These are phyloP conservation scores for Croton laevigatus DNA, from an alignment of 441 rosid species.

Conservation along the genomic window DNA sequence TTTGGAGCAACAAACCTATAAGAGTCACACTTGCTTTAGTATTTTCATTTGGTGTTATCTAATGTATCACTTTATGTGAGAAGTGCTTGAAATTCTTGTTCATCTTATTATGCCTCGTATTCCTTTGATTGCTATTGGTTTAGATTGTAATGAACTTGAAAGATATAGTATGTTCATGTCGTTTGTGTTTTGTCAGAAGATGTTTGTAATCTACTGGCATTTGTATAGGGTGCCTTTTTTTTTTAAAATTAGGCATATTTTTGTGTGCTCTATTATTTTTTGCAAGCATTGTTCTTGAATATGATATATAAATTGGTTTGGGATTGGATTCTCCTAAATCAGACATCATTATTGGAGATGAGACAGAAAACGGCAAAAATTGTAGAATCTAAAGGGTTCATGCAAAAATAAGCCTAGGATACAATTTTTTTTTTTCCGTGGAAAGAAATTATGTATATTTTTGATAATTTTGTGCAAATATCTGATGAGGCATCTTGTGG, in stretches of 20 bases:
- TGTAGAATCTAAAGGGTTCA: not conserved
- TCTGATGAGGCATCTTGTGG: not conserved
- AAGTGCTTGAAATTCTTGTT: not conserved
- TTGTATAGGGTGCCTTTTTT: not conserved
- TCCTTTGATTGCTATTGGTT: not conserved
- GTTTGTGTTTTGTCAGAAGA: not conserved
- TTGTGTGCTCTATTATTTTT: not conserved
- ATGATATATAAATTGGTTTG: not conserved
- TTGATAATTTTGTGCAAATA: constrained; percentile 1
- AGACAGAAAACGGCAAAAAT: not conserved
- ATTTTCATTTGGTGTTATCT: not conserved
- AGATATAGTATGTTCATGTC: not conserved
- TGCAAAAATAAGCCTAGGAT: not conserved
- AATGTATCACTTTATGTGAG: not conserved
- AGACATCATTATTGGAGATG: not conserved
- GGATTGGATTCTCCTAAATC: not conserved
- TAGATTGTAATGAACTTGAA: not conserved
- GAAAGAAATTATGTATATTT: not conserved
- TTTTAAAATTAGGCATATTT: too few species aligned
- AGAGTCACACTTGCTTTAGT: too few species aligned
- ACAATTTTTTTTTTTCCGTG: not conserved
- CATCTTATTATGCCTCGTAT: not conserved
- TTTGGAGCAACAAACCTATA: too few species aligned
- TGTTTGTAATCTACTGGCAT: not conserved
- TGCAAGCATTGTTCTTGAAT: not conserved